Conservation (phyloP, 768 basidiomycete species). For the Xanthoconium purpureum region DNA sequence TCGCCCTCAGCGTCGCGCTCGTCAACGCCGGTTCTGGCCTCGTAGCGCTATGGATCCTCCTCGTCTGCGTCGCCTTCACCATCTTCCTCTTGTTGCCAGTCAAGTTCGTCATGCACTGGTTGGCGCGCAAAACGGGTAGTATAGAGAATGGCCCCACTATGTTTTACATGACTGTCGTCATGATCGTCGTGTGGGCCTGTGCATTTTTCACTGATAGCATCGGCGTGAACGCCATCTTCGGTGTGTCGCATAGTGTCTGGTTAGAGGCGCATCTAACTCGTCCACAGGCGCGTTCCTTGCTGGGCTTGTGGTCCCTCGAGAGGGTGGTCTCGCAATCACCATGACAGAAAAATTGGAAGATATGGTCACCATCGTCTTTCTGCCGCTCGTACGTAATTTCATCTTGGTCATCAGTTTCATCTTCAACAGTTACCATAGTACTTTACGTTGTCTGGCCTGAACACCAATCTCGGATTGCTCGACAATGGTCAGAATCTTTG, state of each 20-base stretch:
- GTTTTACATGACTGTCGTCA: conserved; percentile 83
- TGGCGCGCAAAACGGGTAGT: conserved; percentile 77
- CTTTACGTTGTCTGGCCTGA: conserved; percentile 88
- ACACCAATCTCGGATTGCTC: conserved; percentile 83
- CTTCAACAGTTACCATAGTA: conserved; percentile 50
- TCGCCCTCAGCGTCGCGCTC: conserved; percentile 88
- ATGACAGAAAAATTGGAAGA: conserved; percentile 98
- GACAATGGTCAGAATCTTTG: conserved; percentile 52
- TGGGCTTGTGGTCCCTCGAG: conserved; percentile 80
- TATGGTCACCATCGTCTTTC: conserved; percentile 84
- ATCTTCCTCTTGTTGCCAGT: conserved; percentile 71
- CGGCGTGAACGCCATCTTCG: conserved; percentile 90
- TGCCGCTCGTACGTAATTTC: conserved; percentile 60
- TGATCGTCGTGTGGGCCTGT: conserved; percentile 77
- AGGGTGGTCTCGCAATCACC: conserved; percentile 80
- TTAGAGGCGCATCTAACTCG: not conserved
- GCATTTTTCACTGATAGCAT: conserved; percentile 94
- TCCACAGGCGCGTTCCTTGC: conserved; percentile 71
- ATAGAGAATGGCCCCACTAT: conserved; percentile 80
- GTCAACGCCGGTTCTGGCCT: conserved; percentile 85
- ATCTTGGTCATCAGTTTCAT: not conserved
- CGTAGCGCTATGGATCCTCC: conserved; percentile 80
- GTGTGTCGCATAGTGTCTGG: conserved; percentile 33
- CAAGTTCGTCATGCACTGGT: conserved; percentile 59
- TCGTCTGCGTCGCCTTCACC: conserved; percentile 78